Evolutionary conservation across 2,329 filamentous ascomycete genomes (phyloP).

Genomic region (Hypoxylon sp.): DNA sequence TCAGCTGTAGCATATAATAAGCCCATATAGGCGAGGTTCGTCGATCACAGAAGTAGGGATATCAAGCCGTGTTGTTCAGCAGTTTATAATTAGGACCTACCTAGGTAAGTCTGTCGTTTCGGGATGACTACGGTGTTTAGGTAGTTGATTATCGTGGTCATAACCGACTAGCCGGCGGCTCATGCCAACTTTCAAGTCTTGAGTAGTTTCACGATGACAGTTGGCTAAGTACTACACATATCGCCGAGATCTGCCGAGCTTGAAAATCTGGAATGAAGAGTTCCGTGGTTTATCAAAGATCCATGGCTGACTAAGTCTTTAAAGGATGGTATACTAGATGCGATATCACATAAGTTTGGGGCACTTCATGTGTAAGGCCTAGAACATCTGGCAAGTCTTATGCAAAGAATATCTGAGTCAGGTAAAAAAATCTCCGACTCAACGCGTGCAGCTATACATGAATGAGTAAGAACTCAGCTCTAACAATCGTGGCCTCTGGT

Average conservation of each 20-base stretch:
- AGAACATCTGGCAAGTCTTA: conserved; percentile 1
- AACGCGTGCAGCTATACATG: not conserved
- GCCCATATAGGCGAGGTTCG: not conserved
- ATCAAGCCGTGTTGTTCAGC: not conserved
- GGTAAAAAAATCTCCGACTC: conserved; percentile 16
- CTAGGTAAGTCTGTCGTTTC: not conserved
- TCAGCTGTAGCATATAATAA: not conserved
- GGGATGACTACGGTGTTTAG: not conserved
- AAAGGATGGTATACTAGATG: not conserved
- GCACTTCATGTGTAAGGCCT: not conserved
- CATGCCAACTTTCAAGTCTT: conserved; percentile 13
- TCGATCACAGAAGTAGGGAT: not conserved
- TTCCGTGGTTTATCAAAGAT: not conserved
- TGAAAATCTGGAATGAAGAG: not conserved
- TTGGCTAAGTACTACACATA: not conserved
- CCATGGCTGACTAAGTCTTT: conserved; percentile 2
- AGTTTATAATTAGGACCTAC: not conserved
- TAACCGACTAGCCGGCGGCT: not conserved
- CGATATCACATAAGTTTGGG: not conserved
- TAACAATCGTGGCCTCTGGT: not conserved
- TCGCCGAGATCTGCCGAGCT: not conserved
- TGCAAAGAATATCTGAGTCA: conserved; percentile 16
- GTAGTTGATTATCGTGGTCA: not conserved
- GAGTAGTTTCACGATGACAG: conserved; percentile 2
- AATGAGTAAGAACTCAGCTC: not conserved